Evolutionary conservation across 768 basidiomycete genomes (phyloP), one percentile per base, ranked within the genome.

Genomic region (Pleurotus djamor): DNA sequence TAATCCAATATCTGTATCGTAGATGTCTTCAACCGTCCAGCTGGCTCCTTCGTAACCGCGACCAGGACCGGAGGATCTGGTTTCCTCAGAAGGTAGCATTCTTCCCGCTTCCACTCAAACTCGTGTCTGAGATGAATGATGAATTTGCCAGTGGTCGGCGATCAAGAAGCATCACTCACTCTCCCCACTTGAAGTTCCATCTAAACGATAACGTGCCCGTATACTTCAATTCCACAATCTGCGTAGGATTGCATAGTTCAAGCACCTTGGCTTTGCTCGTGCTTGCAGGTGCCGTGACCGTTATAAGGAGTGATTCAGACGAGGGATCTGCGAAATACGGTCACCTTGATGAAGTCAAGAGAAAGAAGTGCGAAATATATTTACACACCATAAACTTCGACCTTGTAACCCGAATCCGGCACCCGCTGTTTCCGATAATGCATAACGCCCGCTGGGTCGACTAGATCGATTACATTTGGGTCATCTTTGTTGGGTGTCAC

Each of bases 51-150:
- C 2, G 90, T 92, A 33, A 92, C 79, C 0, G 91, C 91, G 10
- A 94, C 87, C 8, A 93, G 81, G 1, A 94, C 91, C 4, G 92
- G 89, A 5, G 92, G 92, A 63, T 94, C 92, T 7, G 92, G 92
- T 68, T 93, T 93, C 17, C 92, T 84, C 45, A 93, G 70, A 71
- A 94, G 83, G 71, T 80, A 93, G 71, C 91, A 93, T 64, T 89
- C 88, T 67, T 92, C 91, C 47, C 88, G 81, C 67, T 85, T 89
- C 92, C 92, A 94, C 67, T 93, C 92, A 62, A 91, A 92, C 45
- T 88, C 84, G 61, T 94, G 88, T 38, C 92, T 94, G 21, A 38
- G 14, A 59, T 58, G 9, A 37, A 43, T 48, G 37, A 58, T 16
- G 32, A 17, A 10, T n/a, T 41, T 41, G 38, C 21, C 36, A 48